phyloP scores from a whole-genome alignment of 139 green algal species.

The Yamagishiella unicocca region DNA sequence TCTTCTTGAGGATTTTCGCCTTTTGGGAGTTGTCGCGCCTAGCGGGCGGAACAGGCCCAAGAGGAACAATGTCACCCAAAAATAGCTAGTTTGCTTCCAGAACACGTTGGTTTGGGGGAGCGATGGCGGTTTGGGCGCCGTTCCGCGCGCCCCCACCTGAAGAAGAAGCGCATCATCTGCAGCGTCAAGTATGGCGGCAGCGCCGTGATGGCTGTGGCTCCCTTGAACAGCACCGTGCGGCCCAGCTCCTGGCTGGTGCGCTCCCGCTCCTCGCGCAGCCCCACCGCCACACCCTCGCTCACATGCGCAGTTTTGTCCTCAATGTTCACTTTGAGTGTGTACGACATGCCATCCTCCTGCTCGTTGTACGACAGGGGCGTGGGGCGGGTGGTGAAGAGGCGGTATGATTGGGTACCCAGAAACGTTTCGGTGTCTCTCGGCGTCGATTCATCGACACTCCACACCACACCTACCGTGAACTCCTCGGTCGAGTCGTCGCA shows the following conservation, averaged over 20 bases:
- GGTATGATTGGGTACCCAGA: no score
- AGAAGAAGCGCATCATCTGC: constrained; percentile 96
- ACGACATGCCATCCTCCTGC: constrained; percentile 72
- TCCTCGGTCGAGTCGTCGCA: constrained; percentile 86
- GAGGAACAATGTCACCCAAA: no score
- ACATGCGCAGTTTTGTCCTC: constrained; percentile 91
- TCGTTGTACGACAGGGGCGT: no score
- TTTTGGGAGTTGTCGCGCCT: constrained; percentile 87
- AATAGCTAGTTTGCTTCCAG: no score
- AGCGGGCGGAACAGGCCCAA: neutral
- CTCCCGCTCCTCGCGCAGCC: constrained; percentile 90
- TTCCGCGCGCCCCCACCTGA: constrained; percentile 19
- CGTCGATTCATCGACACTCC: no score
- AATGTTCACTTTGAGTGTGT: constrained; percentile 98
- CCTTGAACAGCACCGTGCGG: constrained; percentile 80
- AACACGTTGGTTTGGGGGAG: constrained; percentile 94
- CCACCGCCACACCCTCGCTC: constrained; percentile 86
- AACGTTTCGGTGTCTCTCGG: no score
- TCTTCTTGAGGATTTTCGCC: constrained; percentile 97
- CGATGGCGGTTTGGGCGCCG: constrained; percentile 46
- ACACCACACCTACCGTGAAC: constrained; percentile 72
- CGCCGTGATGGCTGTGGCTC: constrained; percentile 70
- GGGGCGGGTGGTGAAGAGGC: no score
- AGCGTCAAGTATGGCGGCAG: constrained; percentile 92
- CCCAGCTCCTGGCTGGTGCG: constrained; percentile 77